phyloP scores from a whole-genome alignment of 495 filamentous ascomycete species.

The Jackrogersella minutella region DNA sequence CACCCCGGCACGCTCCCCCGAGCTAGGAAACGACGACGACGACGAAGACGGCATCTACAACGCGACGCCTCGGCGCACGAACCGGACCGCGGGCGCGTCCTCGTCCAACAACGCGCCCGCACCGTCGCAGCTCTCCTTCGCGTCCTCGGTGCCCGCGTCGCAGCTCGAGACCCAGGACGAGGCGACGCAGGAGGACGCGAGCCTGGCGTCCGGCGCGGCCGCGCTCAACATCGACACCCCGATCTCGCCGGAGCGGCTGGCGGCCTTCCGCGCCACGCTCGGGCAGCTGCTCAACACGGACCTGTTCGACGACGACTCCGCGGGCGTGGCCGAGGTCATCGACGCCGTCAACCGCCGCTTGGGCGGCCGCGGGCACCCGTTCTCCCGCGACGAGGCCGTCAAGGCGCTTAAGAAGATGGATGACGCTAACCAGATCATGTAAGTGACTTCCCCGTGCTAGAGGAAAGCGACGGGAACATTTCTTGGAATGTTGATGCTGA shows the following conservation, averaged over 20 bases:
- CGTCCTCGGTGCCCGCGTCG: slow-evolving; percentile 56
- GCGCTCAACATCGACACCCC: slow-evolving; percentile 50
- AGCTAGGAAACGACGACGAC: slow-evolving; percentile 33
- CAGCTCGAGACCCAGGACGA: slow-evolving; percentile 51
- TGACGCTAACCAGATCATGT: slow-evolving; percentile 91
- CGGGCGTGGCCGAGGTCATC: slow-evolving; percentile 76
- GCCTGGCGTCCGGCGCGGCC: slow-evolving; percentile 48
- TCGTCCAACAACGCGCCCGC: slow-evolving; percentile 42
- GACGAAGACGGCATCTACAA: slow-evolving; percentile 48
- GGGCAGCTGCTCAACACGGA: slow-evolving; percentile 80
- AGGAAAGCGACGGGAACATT: too few species aligned
- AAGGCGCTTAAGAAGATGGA: slow-evolving; percentile 81
- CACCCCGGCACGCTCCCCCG: slow-evolving; percentile 33
- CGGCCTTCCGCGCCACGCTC: slow-evolving; percentile 78
- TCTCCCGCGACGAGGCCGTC: slow-evolving; percentile 75
- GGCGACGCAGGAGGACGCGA: slow-evolving; percentile 47
- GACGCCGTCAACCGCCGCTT: slow-evolving; percentile 80
- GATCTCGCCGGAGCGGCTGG: slow-evolving; percentile 70
- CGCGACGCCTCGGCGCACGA: slow-evolving; percentile 51
- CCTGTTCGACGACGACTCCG: slow-evolving; percentile 82
- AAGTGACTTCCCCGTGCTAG: slow-evolving; percentile 54
- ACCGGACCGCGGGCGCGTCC: slow-evolving; percentile 39
- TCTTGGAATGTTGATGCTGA: slow-evolving; percentile 26
- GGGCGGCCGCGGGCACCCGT: slow-evolving; percentile 60
- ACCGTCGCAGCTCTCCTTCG: slow-evolving; percentile 55